Evolutionary conservation across 345 rosid species (phyloP), one percentile per base, ranked within the genome.

Genomic region (Pugionium cornutum): DNA sequence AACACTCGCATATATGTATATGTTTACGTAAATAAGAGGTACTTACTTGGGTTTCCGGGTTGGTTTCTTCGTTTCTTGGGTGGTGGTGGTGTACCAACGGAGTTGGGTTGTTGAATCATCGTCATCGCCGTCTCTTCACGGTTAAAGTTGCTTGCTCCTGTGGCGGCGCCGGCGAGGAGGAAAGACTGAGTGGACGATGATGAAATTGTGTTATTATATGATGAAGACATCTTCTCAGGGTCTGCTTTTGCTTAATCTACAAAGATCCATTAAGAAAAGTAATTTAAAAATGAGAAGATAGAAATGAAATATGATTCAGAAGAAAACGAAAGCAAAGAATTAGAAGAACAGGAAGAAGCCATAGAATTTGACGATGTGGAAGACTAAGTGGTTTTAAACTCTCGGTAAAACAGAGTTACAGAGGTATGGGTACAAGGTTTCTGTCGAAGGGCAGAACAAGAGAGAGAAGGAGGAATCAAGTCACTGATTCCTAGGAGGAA

Each of bases 41-140:
- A 83, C 81, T 83, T 82, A 74, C 95, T 77, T 78, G 95, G 89
- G 57, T 76, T 81, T 75, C 95, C 95, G 1, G 95, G 89, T 64
- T 85, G 95, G 67, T 88, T 85, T 78, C 91, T 82, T 68, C 78
- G 83, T 57, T 77, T 88, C 81, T 85, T 88, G 35, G 73, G 86
- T 5, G 85, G 82, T 42, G 77, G 81, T 62, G 83, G 72, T 18
- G 18, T 18, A 18, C 18, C 18, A 33, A 79, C 68, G 53, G 86
- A n/a, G 55, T 44, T 66, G 26, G 72, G 57, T 45, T 32, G 77
- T 58, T 60, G 77, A 52, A 43, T 37, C 73, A 73, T 18, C 18
- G 18, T 18, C 18, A 18, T 36, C 49, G 26, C 9, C 2, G 62
- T 4, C 33, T 67, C 68, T 67, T 60, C 61, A 51, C 72, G 58